Base-by-base conservation (phyloP, 192 early-diverging fungal species). In the Chytriomyces sp. region DNA sequence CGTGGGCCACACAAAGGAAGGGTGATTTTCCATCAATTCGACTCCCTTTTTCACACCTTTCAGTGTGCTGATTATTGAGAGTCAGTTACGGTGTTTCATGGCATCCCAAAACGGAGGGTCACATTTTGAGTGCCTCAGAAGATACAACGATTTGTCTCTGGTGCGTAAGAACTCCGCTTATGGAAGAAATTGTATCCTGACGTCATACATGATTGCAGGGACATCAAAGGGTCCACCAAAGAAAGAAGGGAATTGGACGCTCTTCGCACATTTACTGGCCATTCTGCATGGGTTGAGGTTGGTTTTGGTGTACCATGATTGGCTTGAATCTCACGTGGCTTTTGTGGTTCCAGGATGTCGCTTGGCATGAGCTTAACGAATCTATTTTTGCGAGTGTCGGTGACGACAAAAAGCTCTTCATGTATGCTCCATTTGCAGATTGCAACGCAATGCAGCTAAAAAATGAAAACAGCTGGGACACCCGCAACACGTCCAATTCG, bases 321-420 rank as follows among this genome's bases (percentile, higher is more conserved):
- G 28, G 53, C 8, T 4, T 40, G 19, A 28, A 54, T 58, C 26
- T 41, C 17, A 73, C 0, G 19, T 36, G 28, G 40, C 26, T 25
- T 39, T 22, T 59, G 26, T 37, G 2, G 14, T 3, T 14, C 3
- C 44, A 90, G 88, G 97, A 99, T 81, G 92, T 97, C 37, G 91
- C 94, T 5, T 99, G 97, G 97, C 92, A 94, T 67, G 80, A 80
- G 33, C 78, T 90, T 73, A 87, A 93, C 75, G 86, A 92, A 26
- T 85, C 89, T 49, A 80, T 99, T 38, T 99, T 99, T 83, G 97
- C 94, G 3, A 97, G 95, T 31, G 97, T 97, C 19, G 96, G 94
- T 44, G 97, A 99, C 80, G 97, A 99, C 80, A 91, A 90, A 58
- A 88, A 91, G 56, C 85, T 99, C 59, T 78, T 96, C 55, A 89